Evolutionary conservation across 108 stramenopile genomes (phyloP), one percentile per base, ranked within the genome.

Genomic region (Pseudonitzschia multistriata): DNA sequence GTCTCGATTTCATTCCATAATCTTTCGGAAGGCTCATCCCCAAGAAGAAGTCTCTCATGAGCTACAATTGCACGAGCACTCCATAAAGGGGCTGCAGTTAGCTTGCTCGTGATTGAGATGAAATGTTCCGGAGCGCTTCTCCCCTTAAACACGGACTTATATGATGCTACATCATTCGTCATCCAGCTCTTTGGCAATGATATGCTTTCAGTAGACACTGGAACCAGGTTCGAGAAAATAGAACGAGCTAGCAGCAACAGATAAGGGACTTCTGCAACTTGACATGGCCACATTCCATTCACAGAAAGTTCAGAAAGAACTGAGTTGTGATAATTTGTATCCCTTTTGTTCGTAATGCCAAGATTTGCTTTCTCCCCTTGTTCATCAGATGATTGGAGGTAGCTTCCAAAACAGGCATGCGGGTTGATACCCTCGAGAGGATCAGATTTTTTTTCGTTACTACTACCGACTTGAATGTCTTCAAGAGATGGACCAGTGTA

Each of bases 401-500:
- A 27, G 36, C 63, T 34, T 14, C 27, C 33, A 71, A 88, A 87
- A 76, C 80, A 83, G 10, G 36, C 63, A 70, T 90, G 89, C 5
- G 92, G 89, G 70, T 93, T 85, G 27, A 90, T 78, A 11, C 82
- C 83, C 27, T 67, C 66, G 37, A 86, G 56, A 15, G 82, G 56
- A 49, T 72, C 49, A 11, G 33, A 33, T 33, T 59, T 4, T 29
- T 30, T 15, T 29, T 64, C 56, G 13, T n/a, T 25, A 55, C 13
- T 5, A 30, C 14, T 25, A 30, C 27, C 27, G n/a, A 74, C 68
- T 34, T 72, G 34, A 19, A 70, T 21, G 10, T 78, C 59, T 31
- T 81, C 74, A 49, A 90, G 72, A 3, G 87, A 77, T 10, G 90
- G 90, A 5, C 94, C 90, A 31, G 89, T 91, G 74, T 94, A 94